Conservation (phyloP, 371 early-diverging fungal genomes). For the Sporodiniella umbellata region DNA sequence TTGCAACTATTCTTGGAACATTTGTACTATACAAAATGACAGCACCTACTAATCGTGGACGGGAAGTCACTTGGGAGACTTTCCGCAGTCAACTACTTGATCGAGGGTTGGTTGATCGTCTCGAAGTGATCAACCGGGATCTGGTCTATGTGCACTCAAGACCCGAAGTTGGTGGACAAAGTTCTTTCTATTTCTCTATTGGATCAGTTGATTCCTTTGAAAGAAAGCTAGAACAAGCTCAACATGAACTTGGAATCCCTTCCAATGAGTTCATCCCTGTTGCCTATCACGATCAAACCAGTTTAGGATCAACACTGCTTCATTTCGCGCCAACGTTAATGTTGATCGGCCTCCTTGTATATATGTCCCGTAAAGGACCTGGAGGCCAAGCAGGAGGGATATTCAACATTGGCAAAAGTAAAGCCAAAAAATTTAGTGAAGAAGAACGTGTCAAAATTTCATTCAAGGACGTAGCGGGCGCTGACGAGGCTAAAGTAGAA, state of each 20-base stretch:
- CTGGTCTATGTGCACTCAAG: slow-evolving; percentile 80
- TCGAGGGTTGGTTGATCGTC: slow-evolving; percentile 87
- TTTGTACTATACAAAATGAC: slow-evolving; percentile 55
- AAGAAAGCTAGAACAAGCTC: slow-evolving; percentile 85
- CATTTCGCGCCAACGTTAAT: slow-evolving; percentile 93
- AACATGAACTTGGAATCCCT: slow-evolving; percentile 88
- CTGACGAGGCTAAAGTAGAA: slow-evolving; percentile 99
- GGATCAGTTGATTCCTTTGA: slow-evolving; percentile 97
- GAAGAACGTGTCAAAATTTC: slow-evolving; percentile 93
- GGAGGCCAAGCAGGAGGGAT: slow-evolving; percentile 76
- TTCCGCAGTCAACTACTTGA: slow-evolving; percentile 86
- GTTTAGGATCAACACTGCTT: slow-evolving; percentile 64
- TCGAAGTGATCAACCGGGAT: slow-evolving; percentile 84
- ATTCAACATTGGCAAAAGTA: slow-evolving; percentile 95
- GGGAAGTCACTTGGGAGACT: slow-evolving; percentile 90
- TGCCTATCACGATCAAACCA: slow-evolving; percentile 78
- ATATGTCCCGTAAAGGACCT: slow-evolving; percentile 79
- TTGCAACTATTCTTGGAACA: slow-evolving; percentile 48
- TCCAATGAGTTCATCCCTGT: slow-evolving; percentile 88
- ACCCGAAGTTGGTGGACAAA: slow-evolving; percentile 49
- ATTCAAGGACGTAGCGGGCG: slow-evolving; percentile 99
- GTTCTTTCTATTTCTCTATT: slow-evolving; percentile 77
- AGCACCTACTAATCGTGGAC: slow-evolving; percentile 44
- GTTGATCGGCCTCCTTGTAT: slow-evolving; percentile 83
- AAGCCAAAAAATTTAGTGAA: slow-evolving; percentile 95